Percentiles rank a stretch among this genome's conserved stretches.
These are phyloP conservation scores for Carex kokanica DNA, from an alignment of 176 grass and related monocot species.

Conservation along the genomic window DNA sequence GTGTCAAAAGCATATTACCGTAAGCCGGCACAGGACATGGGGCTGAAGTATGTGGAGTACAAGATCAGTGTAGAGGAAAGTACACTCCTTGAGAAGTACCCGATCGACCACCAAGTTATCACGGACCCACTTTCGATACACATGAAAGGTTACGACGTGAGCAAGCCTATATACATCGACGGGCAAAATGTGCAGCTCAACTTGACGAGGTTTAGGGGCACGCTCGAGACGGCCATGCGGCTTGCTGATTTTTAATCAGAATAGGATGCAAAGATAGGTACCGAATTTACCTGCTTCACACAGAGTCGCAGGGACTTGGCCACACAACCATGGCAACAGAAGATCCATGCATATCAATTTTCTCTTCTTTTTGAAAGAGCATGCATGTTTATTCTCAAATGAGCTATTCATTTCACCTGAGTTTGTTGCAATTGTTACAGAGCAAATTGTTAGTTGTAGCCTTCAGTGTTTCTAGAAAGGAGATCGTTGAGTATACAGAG, in stretches of 20 bases:
- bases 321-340: not conserved
- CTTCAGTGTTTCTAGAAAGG: not conserved
- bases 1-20: conserved; percentile 41
- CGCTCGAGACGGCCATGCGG: conserved; percentile 45
- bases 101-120: conserved; percentile 49
- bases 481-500: not conserved
- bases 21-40: conserved; percentile 49
- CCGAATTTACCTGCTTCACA: not conserved
- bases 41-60: conserved; percentile 48
- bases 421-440: not conserved
- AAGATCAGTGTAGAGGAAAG: conserved; percentile 52
- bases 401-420: not conserved
- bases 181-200: conserved; percentile 65
- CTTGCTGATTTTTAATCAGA: conserved; percentile 16
- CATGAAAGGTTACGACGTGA: conserved; percentile 41
- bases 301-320: not conserved
- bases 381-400: not conserved
- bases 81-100: conserved; percentile 54
- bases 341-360: not conserved
- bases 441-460: not conserved
- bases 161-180: conserved; percentile 52
- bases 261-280: not conserved
- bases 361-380: not conserved
- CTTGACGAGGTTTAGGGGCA: conserved; percentile 49
- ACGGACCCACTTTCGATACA: conserved; percentile 52